Percentiles rank a stretch among this genome's conserved stretches.
These are phyloP conservation scores for Penicillium atrosanguineum DNA, from an alignment of 495 filamentous ascomycete genomes.

Conservation along the genomic window DNA sequence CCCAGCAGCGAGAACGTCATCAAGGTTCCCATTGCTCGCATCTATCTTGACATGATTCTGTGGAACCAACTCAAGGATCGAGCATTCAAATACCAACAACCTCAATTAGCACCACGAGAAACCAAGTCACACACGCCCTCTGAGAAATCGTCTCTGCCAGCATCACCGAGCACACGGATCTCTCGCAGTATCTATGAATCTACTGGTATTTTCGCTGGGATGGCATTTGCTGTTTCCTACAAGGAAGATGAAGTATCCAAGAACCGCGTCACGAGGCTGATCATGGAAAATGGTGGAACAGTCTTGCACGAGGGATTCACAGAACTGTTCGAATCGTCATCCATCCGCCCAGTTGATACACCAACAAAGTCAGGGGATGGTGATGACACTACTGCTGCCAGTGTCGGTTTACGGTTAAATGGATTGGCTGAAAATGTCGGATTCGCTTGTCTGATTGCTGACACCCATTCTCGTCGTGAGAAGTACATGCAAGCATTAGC, in stretches of 20 bases:
- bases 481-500: constrained; percentile 97
- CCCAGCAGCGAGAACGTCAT: constrained; percentile 30
- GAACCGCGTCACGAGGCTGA: constrained; percentile 48
- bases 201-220: constrained; percentile 61
- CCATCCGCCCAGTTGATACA: constrained; percentile 28
- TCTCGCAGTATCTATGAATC: constrained; percentile 36
- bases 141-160: constrained; percentile 39
- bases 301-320: constrained; percentile 79
- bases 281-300: constrained; percentile 63
- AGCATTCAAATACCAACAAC: constrained; percentile 28
- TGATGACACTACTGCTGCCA: constrained; percentile 7
- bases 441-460: constrained; percentile 82
- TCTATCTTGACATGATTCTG: constrained; percentile 50
- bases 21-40: constrained; percentile 42
- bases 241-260: constrained; percentile 54
- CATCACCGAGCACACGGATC: constrained; percentile 40
- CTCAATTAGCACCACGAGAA: constrained; percentile 19
- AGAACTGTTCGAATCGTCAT: constrained; percentile 67
- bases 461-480: constrained; percentile 79
- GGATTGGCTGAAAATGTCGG: constrained; percentile 54
- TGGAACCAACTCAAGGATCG: constrained; percentile 52
- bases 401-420: constrained; percentile 44
- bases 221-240: constrained; percentile 80
- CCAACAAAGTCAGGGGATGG: constrained; percentile 23
- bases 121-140: constrained; percentile 38